Evolutionary conservation across 2,329 filamentous ascomycete genomes (phyloP).

Genomic region (Neofusicoccum parvum): DNA sequence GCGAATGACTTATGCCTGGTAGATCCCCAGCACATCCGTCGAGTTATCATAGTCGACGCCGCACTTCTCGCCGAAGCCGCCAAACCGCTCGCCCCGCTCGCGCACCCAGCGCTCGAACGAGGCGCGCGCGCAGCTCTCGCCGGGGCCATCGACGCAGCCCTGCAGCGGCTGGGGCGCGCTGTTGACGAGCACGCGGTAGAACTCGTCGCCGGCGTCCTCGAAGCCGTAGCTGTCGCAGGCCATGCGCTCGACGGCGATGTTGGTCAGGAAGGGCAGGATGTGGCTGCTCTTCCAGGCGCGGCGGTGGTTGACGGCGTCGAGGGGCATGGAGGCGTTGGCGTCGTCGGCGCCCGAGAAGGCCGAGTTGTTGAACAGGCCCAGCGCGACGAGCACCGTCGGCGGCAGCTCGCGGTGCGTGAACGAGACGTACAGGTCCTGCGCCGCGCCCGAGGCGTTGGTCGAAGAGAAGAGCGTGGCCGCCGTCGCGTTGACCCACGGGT

Average conservation of each 20-base stretch:
- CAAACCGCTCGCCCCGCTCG: constrained; percentile 46
- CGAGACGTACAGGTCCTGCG: constrained; percentile 65
- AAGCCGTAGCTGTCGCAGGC: constrained; percentile 63
- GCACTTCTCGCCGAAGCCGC: constrained; percentile 47
- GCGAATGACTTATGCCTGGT: constrained; percentile 20
- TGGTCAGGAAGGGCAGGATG: constrained; percentile 66
- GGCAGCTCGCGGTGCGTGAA: constrained; percentile 72
- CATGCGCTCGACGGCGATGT: constrained; percentile 67
- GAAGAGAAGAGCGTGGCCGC: constrained; percentile 48
- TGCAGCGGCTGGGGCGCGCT: constrained; percentile 52
- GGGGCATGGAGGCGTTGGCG: constrained; percentile 67
- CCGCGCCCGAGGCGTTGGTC: constrained; percentile 27
- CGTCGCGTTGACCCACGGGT: constrained; percentile 68
- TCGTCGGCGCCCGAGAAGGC: constrained; percentile 54
- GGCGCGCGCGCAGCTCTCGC: constrained; percentile 51
- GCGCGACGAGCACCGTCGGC: constrained; percentile 66
- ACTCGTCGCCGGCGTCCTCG: constrained; percentile 45
- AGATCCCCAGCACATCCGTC: constrained; percentile 43
- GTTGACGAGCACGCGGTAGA: constrained; percentile 56
- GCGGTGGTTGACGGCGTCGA: constrained; percentile 62
- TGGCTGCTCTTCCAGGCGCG: constrained; percentile 66
- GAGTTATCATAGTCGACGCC: constrained; percentile 47
- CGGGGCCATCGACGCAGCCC: constrained; percentile 53
- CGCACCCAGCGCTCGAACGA: constrained; percentile 48
- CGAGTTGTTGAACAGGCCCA: constrained; percentile 72